phyloP scores from a whole-genome alignment of 345 rosid species.

The Brassica rapa region DNA sequence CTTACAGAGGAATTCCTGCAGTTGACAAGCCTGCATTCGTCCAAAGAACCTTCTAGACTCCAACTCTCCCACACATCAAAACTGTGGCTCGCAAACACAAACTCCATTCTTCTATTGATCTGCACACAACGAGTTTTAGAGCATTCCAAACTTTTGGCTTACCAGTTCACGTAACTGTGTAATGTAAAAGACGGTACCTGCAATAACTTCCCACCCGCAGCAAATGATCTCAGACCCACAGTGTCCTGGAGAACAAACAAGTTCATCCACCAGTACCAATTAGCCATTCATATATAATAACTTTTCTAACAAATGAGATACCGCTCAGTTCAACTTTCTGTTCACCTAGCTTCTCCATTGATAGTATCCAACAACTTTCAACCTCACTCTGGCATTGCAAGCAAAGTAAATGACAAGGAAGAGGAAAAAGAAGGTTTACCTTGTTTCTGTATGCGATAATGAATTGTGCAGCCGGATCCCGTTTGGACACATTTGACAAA shows the following conservation, averaged over 20 bases:
- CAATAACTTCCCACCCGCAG: conserved; percentile 98
- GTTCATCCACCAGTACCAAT: conserved; percentile 2
- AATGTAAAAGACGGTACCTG: conserved; percentile 58
- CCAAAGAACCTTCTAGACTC: conserved; percentile 86
- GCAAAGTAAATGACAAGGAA: conserved; percentile 6
- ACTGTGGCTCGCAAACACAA: conserved; percentile 96
- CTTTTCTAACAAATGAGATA: not conserved
- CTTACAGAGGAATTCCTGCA: conserved; percentile 79
- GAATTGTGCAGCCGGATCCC: conserved; percentile 99
- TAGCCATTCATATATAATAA: not conserved
- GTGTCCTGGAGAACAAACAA: conserved; percentile 63
- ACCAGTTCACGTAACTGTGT: not conserved
- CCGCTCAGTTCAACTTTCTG: not conserved
- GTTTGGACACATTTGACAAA: conserved; percentile 82
- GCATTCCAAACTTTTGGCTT: not conserved
- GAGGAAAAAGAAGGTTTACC: conserved; percentile 54
- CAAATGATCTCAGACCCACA: conserved; percentile 96
- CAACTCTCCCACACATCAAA: conserved; percentile 99
- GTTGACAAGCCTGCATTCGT: conserved; percentile 85
- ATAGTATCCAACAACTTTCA: not conserved
- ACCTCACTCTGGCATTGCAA: not conserved
- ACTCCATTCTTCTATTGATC: conserved; percentile 96
- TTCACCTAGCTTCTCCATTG: not conserved
- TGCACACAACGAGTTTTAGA: conserved; percentile 42
- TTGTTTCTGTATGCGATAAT: conserved; percentile 81